Conservation (phyloP, 2,329 filamentous ascomycete species). For the Trematosphaeria pertusa region DNA sequence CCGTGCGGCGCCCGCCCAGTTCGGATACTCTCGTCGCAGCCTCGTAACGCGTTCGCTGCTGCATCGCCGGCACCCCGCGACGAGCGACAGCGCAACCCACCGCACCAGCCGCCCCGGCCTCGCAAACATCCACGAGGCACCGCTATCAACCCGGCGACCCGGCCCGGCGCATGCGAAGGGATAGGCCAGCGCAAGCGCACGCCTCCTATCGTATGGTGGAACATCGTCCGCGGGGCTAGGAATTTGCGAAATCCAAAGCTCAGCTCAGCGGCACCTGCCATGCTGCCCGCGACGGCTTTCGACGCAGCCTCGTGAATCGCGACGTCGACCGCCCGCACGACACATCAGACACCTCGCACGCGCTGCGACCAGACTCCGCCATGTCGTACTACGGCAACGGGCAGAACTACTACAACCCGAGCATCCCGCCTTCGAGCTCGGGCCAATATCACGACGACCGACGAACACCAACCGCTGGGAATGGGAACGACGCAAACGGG, state of each 20-base stretch:
- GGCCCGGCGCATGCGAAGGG: too few species aligned
- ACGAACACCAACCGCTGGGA: slow-evolving; percentile 73
- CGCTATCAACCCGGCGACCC: too few species aligned
- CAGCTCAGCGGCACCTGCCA: slow-evolving; percentile 38
- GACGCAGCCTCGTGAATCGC: slow-evolving; percentile 48
- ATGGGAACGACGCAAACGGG: slow-evolving; percentile 60
- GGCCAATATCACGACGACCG: slow-evolving; percentile 45
- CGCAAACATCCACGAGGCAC: slow-evolving; percentile 1
- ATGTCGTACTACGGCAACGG: slow-evolving; percentile 67
- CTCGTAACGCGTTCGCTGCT: too few species aligned
- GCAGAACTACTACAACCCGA: slow-evolving; percentile 57
- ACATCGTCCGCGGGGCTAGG: too few species aligned
- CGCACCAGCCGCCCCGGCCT: neutral
- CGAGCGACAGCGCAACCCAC: slow-evolving; percentile 1
- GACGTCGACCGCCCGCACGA: slow-evolving; percentile 25
- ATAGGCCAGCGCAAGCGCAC: too few species aligned
- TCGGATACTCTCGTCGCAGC: too few species aligned
- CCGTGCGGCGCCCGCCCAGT: too few species aligned
- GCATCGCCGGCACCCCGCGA: slow-evolving; percentile 1
- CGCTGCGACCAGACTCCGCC: slow-evolving; percentile 24
- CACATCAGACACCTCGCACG: slow-evolving; percentile 20
- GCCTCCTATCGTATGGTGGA: too few species aligned
- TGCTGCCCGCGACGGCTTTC: slow-evolving; percentile 38
- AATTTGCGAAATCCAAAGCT: too few species aligned
- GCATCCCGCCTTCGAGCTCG: slow-evolving; percentile 48